Base-by-base conservation (phyloP, 768 basidiomycete genomes). In the Tulasnella sp. region DNA sequence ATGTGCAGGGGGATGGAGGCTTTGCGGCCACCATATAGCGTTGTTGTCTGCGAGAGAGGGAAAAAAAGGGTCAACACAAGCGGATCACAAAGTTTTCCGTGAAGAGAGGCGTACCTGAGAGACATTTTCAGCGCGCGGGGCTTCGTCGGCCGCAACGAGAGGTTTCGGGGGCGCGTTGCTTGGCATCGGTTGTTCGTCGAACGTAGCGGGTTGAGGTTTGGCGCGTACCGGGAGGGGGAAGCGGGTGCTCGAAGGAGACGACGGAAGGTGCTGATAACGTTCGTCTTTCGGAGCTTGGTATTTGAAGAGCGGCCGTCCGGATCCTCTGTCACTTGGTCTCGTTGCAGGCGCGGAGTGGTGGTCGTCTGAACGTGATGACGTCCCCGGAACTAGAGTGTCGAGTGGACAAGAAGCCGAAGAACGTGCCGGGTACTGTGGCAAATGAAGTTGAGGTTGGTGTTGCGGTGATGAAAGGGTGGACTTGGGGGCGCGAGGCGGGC, bases 1-100 rank as follows among this genome's bases (percentile, higher is more conserved):
- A 89, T 87, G 74, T 89, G 85, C 38, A 88, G 86, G 12, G 80
- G 82, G 40, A 87, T 83, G 0, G 84, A n/a, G 34, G 87, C 83
- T 36, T 83, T 83, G 75, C 83, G 85, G 71, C 84, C 83, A 81
- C 46, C 74, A 38, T 75, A 80, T 38, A 81, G 79, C 18, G 27
- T 73, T 14, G 68, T 74, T 12, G 48, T 77, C 68, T 79, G 31
- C 12, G 52, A 10, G 5, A 34, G 39, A 48, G 14, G 18, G 1
- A 34, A 16, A n/a, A n/a, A n/a, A n/a, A n/a, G n/a, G n/a, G n/a
- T 44, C 18, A 39, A 34, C 52, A 34, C 19, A 24, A 48, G 38
- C 1, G 21, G 2, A 76, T 38, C 39, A 24, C 75, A 68, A 48
- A 0, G 56, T 24, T 8, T 0, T 9, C 10, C 9, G 58, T 12